These are phyloP conservation scores for Aspergillus brasiliensis DNA, from an alignment of 2,329 filamentous ascomycete species.

Conservation along the genomic window DNA sequence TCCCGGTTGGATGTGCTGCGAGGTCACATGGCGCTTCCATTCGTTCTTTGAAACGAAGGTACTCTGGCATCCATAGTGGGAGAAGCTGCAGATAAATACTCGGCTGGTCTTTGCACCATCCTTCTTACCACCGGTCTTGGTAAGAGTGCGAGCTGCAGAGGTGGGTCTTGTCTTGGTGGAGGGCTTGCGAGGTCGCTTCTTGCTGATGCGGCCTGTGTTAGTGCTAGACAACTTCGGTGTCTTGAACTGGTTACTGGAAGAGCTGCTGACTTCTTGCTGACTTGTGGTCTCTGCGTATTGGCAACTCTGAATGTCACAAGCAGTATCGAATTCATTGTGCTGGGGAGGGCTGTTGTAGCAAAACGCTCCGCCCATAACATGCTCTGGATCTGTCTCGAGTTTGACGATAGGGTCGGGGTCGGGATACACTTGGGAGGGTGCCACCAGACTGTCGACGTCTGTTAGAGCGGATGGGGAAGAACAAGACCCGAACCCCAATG, in stretches of 20 bases:
- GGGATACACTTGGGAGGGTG: slow-evolving; percentile 20
- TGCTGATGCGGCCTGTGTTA: background rate
- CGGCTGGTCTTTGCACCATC: slow-evolving; percentile 6
- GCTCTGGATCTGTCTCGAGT: slow-evolving; percentile 7
- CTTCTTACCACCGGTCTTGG: slow-evolving; percentile 13
- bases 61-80: slow-evolving; percentile 71
- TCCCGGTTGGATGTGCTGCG: slow-evolving; percentile 74
- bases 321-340: background rate
- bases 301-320: background rate
- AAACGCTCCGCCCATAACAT: background rate
- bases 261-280: background rate
- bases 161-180: slow-evolving; percentile 12
- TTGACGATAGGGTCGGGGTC: slow-evolving; percentile 22
- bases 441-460: slow-evolving; percentile 14
- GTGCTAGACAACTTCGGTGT: background rate
- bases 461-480: slow-evolving; percentile 18
- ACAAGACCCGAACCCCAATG: slow-evolving; percentile 16
- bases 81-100: slow-evolving; percentile 73
- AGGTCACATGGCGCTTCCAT: slow-evolving; percentile 86
- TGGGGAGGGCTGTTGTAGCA: background rate
- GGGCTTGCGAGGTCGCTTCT: slow-evolving; percentile 4
- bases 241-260: background rate
- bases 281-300: background rate
- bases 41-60: slow-evolving; percentile 85
- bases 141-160: slow-evolving; percentile 8